Percentiles rank a stretch among this genome's conserved stretches.
These are phyloP conservation scores for Smittium culicis DNA, from an alignment of 371 early-diverging fungal genomes.

Conservation along the genomic window DNA sequence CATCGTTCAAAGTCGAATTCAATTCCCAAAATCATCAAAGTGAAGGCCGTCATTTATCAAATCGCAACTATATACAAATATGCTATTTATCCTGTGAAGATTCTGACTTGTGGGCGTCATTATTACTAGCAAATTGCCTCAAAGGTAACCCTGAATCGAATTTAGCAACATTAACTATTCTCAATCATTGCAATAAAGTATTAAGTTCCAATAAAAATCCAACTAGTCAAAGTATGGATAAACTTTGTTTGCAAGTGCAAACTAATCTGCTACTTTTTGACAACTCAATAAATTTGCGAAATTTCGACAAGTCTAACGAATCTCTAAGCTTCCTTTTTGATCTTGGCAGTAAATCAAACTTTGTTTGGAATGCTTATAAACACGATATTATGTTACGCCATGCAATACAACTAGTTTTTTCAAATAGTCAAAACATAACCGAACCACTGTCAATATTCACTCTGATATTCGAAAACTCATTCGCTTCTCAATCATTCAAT, in stretches of 20 bases:
- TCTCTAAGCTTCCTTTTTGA: conserved; percentile 16
- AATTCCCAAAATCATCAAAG: background rate
- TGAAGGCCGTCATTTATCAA: background rate
- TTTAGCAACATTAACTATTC: background rate
- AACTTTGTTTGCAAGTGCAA: conserved; percentile 13
- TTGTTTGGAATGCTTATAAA: conserved; percentile 16
- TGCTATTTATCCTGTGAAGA: background rate
- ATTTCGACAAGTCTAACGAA: conserved; percentile 17
- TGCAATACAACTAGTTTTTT: conserved; percentile 24
- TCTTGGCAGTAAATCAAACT: conserved; percentile 6
- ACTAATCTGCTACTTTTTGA: conserved; percentile 19
- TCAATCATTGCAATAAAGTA: background rate
- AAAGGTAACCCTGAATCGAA: background rate
- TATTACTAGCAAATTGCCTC: conserved; percentile 3
- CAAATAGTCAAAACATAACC: conserved; percentile 14
- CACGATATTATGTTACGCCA: conserved; percentile 20
- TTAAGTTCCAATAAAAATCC: background rate
- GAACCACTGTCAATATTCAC: conserved; percentile 18
- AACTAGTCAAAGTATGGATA: background rate
- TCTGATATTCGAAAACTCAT: conserved; percentile 13
- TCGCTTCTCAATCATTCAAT: conserved; percentile 18
- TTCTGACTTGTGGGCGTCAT: background rate
- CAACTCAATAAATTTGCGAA: conserved; percentile 12
- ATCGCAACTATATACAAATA: background rate
- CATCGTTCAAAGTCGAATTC: background rate